These are phyloP conservation scores for Penicillium mononematosum DNA, from an alignment of 495 filamentous ascomycete species.

Conservation along the genomic window DNA sequence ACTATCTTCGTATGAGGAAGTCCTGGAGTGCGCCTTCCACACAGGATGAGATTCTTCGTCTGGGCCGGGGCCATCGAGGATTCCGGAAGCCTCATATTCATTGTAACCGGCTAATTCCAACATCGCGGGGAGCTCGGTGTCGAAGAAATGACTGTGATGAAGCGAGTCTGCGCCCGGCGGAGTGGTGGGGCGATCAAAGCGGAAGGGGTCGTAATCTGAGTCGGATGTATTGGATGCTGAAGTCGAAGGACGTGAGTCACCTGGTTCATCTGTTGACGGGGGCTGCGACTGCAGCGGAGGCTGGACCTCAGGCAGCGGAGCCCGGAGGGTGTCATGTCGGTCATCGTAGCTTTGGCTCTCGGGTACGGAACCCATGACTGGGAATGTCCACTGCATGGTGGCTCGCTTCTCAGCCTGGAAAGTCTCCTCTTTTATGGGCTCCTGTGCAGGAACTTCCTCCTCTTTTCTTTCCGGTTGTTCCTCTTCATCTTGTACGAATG, in stretches of 20 bases:
- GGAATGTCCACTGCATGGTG: constrained; percentile 50
- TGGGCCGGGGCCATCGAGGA: constrained; percentile 44
- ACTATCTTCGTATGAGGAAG: constrained; percentile 4
- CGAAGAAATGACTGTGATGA: constrained; percentile 21
- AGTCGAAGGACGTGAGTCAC: constrained; percentile 42
- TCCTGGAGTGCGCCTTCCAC: constrained; percentile 21
- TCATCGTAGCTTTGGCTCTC: constrained; percentile 22
- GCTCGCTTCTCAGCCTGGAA: constrained; percentile 35
- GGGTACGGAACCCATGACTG: constrained; percentile 34
- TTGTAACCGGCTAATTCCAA: constrained; percentile 19
- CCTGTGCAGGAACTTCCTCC: constrained; percentile 19
- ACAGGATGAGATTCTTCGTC: constrained; percentile 32
- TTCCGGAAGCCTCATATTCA: constrained; percentile 25
- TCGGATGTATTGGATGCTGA: constrained; percentile 41
- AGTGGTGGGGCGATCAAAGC: constrained; percentile 41
- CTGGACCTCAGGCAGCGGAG: constrained; percentile 25
- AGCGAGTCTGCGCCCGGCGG: constrained; percentile 18
- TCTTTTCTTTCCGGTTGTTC: constrained; percentile 22
- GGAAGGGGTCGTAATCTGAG: constrained; percentile 48
- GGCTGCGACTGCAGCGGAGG: constrained; percentile 1
- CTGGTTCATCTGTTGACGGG: constrained; percentile 24
- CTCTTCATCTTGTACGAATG: constrained; percentile 30
- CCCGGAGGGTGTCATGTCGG: constrained; percentile 40
- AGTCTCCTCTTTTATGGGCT: constrained; percentile 19
- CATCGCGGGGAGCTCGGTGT: constrained; percentile 29